These are phyloP conservation scores for Phytophthora syringae DNA, from an alignment of 352 stramenopile genomes.

Conservation along the genomic window DNA sequence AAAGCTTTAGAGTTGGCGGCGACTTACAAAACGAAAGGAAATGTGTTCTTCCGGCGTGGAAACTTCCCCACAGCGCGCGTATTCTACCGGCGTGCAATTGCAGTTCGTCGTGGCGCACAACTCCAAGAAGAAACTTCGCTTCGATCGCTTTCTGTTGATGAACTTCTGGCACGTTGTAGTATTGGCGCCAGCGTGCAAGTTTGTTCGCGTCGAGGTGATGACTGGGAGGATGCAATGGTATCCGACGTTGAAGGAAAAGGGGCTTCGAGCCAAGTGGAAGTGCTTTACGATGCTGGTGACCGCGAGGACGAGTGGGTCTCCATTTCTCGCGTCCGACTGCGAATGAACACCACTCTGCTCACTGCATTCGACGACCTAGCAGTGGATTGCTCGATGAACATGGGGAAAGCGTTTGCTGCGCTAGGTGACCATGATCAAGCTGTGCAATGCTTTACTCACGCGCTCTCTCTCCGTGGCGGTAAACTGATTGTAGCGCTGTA, in stretches of 20 bases:
- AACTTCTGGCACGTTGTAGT: constrained; percentile 49
- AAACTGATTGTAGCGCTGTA: constrained; percentile 73
- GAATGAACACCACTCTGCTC: constrained; percentile 60
- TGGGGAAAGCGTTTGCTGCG: constrained; percentile 72
- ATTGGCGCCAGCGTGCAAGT: constrained; percentile 70
- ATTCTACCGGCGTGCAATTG: constrained; percentile 72
- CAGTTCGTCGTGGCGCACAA: constrained; percentile 53
- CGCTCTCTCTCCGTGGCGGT: constrained; percentile 42
- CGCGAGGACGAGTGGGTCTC: constrained; percentile 60
- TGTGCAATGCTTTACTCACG: constrained; percentile 67
- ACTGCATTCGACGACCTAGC: constrained; percentile 55
- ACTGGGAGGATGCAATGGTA: constrained; percentile 66
- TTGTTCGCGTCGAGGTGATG: constrained; percentile 7
- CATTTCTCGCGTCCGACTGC: constrained; percentile 56
- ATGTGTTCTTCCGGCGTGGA: constrained; percentile 65
- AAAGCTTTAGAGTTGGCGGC: constrained; percentile 32
- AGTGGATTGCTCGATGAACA: constrained; percentile 85
- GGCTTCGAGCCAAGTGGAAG: constrained; percentile 51
- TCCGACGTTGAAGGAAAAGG: constrained; percentile 58
- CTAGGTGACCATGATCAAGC: constrained; percentile 63
- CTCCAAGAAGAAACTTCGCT: constrained; percentile 52
- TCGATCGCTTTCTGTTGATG: constrained; percentile 29
- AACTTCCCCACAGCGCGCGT: constrained; percentile 61
- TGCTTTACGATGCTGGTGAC: constrained; percentile 64
- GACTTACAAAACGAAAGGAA: constrained; percentile 59